Base-by-base conservation (phyloP, 495 filamentous ascomycete species). In the Aspergillus haitiensis region DNA sequence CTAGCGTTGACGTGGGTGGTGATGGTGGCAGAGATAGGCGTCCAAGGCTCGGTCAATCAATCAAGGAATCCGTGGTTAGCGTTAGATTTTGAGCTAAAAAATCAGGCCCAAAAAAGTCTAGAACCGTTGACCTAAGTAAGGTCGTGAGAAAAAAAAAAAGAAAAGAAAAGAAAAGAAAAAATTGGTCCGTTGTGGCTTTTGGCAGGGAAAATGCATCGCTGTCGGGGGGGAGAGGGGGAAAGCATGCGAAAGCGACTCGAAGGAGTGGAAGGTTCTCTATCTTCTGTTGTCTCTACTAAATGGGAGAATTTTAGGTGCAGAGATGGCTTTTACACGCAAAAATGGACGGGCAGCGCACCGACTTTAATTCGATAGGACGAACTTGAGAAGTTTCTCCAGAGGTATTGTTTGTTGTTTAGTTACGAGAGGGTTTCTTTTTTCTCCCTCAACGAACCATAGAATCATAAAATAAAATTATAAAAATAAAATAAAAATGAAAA, bases 21-120 rank as follows among this genome's bases (percentile, higher is more conserved):
- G 9, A 47, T 47, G 16, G 44, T 47, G 44, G 44, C 15, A 47
- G 44, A 47, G 44, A 47, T 47, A 21, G 44, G 44, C n/a, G 5
- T 47, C 15, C 6, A 47, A 47, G 27, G 44, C 21, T 27, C 21
- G 21, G 21, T 27, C 21, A 27, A 27, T 27, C 21, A 27, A 27
- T 27, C 3, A 27, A 27, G 21, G 21, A 27, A 27, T 27, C 3
- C 21, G 21, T 27, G 21, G 21, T 3, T 27, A 27, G 1, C 21
- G 21, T 3, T 47, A 18, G 44, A 7, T 16, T 18, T 47, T 15
- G 15, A 16, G 44, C 16, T 21, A 9, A 47, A 21, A 15, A 47
- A 15, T n/a, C 44, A 18, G 7, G 27, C 16, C 5, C 8, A 10
- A 47, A 34, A 16, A 40, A 47, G 32, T 27, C 21, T 27, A 27